Evolutionary conservation across 1,284 basidiomycete species (phyloP), one percentile per base, ranked within the genome.

Genomic region (Apiotrichum mycotoxinovorans): DNA sequence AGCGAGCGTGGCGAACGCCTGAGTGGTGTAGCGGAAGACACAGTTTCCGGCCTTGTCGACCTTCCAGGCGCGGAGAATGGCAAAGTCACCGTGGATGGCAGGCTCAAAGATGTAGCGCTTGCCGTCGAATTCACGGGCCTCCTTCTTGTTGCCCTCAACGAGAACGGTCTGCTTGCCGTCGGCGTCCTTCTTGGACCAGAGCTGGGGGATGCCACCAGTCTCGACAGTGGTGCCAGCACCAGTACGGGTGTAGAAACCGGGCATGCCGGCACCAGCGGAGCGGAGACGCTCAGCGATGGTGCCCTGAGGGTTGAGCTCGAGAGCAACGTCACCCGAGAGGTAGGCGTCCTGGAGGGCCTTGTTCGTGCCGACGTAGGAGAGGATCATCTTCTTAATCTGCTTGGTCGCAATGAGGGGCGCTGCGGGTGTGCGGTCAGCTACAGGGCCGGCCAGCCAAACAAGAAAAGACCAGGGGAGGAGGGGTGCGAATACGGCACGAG

Each of bases 201-300:
- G 51, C 52, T 67, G 67, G 33, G 90, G 89, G 69, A 93, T 91
- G 18, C 87, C 74, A 58, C 81, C 78, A 10, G 72, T 73, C 64
- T 93, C 89, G 15, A 92, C 84, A 8, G 88, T 87, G n/a, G 90
- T 93, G 37, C 73, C 71, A n/a, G 88, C 89, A 44, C 94, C 95
- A 3, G 93, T 96, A 5, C 93, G 90, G 5, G 93, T 98, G 79
- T 83, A 98, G 81, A 98, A 94, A 12, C 91, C 94, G 8, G 95
- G 95, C 66, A 96, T 94, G 56, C 95, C 95, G 23, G 91, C 90
- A 3, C 89, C 94, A 57, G 91, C 91, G 5, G 94, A 88, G 34
- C 94, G 85, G 60, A 96, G 82, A 61, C 93, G 86, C 73, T 96
- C 95, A 20, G 89, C 88, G 30, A 98, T 85, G 14, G 91, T 94